Percentiles rank a stretch among this genome's conserved stretches.
phyloP scores from a whole-genome alignment of 768 basidiomycete genomes.

The Lentinus brumalis region DNA sequence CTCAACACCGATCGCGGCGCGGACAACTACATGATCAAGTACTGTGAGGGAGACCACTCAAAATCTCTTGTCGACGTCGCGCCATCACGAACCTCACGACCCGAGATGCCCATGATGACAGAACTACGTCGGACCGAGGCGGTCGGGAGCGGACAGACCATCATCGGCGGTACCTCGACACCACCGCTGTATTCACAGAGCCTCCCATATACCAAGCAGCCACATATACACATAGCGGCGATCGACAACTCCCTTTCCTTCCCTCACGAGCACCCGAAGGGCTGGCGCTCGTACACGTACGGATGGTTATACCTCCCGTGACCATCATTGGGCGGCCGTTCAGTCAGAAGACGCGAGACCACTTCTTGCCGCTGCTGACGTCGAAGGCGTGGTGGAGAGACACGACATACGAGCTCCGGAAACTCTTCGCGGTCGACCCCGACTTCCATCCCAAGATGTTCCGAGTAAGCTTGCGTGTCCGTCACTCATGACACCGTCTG shows the following conservation, averaged over 20 bases:
- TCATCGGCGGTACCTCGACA: constrained; percentile 16
- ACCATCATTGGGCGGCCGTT: constrained; percentile 86
- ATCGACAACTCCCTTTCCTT: constrained; percentile 94
- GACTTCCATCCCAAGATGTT: constrained; percentile 94
- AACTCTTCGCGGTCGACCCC: constrained; percentile 77
- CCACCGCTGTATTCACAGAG: constrained; percentile 22
- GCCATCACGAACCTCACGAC: constrained; percentile 65
- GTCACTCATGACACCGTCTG: not conserved
- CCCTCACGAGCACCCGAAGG: constrained; percentile 87
- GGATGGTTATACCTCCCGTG: constrained; percentile 86
- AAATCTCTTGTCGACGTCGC: constrained; percentile 79
- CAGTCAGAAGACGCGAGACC: constrained; percentile 76
- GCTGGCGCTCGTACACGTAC: constrained; percentile 77
- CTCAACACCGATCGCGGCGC: constrained; percentile 88
- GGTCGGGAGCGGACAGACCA: constrained; percentile 36
- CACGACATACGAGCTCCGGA: constrained; percentile 75
- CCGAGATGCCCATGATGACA: constrained; percentile 74
- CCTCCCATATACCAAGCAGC: constrained; percentile 54
- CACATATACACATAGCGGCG: constrained; percentile 89
- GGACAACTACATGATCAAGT: constrained; percentile 93
- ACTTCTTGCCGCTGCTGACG: constrained; percentile 80
- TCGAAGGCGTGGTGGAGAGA: constrained; percentile 91
- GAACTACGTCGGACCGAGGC: constrained; percentile 53
- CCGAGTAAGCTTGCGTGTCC: constrained; percentile 46
- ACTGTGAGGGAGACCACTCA: constrained; percentile 80